phyloP scores from a whole-genome alignment of 1,139 yeast species.

The Scheffersomyces illinoinensis region DNA sequence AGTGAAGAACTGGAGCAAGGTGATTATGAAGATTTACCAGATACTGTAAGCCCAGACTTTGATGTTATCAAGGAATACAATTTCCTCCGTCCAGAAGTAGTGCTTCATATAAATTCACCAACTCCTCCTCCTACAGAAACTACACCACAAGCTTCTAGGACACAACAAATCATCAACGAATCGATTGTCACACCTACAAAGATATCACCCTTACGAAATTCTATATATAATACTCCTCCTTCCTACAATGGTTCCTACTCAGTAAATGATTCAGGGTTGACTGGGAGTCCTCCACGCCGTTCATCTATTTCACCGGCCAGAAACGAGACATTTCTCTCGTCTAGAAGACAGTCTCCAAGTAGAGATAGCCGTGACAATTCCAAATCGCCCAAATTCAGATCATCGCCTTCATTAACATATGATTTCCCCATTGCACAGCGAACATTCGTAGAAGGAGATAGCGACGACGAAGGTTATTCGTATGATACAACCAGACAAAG shows the following conservation, averaged over 20 bases:
- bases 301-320: background rate
- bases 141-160: slow-evolving; percentile 2
- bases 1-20: background rate
- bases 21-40: background rate
- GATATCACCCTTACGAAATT: slow-evolving; percentile 14
- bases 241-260: background rate
- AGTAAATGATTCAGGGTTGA: background rate
- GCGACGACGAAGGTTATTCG: slow-evolving; percentile 10
- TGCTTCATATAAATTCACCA: background rate
- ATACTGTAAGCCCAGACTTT: background rate
- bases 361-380: slow-evolving; percentile 22
- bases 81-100: background rate
- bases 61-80: background rate
- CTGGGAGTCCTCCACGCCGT: background rate
- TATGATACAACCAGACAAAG: slow-evolving; percentile 2
- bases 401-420: slow-evolving; percentile 17
- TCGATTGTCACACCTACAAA: slow-evolving; percentile 18
- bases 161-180: slow-evolving; percentile 14
- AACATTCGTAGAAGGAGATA: background rate
- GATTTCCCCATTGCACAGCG: slow-evolving; percentile 2
- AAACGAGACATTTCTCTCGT: background rate
- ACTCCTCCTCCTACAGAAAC: background rate
- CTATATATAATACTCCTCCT: background rate
- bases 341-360: slow-evolving; percentile 3
- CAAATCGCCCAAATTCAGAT: slow-evolving; percentile 30